These are phyloP conservation scores for Herpetospermum pedunculosum DNA, from an alignment of 306 rosid species.

Conservation along the genomic window DNA sequence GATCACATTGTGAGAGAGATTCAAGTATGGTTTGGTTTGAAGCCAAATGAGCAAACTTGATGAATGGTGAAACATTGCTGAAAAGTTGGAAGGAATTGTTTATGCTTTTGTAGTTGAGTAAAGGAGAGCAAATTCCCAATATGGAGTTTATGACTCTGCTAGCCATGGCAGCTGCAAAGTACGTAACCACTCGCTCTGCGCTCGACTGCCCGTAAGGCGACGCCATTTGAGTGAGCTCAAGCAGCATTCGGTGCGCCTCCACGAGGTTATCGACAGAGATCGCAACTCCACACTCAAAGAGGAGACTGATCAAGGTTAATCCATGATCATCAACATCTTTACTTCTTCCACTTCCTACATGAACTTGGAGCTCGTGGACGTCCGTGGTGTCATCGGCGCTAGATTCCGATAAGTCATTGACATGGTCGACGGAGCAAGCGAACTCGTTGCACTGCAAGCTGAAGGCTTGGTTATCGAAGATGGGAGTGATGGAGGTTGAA, in stretches of 20 bases:
- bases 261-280: slow-evolving; percentile 63
- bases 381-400: slow-evolving; percentile 6
- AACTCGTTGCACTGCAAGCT: slow-evolving; percentile 39
- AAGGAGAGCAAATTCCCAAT: slow-evolving; percentile 49
- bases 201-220: slow-evolving; percentile 71
- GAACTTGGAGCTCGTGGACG: slow-evolving; percentile 19
- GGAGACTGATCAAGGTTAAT: slow-evolving; percentile 43
- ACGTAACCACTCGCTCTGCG: slow-evolving; percentile 68
- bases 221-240: slow-evolving; percentile 52
- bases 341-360: slow-evolving; percentile 22
- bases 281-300: slow-evolving; percentile 71
- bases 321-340: slow-evolving; percentile 23
- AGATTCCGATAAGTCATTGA: slow-evolving; percentile 42
- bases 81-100: slow-evolving; percentile 56
- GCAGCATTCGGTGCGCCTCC: slow-evolving; percentile 60
- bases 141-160: slow-evolving; percentile 63
- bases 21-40: slow-evolving; percentile 85
- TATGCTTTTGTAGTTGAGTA: slow-evolving; percentile 38
- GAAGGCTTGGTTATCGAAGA: slow-evolving; percentile 19
- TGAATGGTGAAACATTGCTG: slow-evolving; percentile 66
- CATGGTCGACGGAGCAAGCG: slow-evolving; percentile 55
- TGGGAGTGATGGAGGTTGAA: slow-evolving; percentile 23
- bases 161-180: slow-evolving; percentile 67
- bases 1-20: slow-evolving; percentile 36
- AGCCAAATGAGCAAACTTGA: slow-evolving; percentile 78